Evolutionary conservation across 805 yeast genomes (phyloP).

Genomic region (Wickerhamiella bombiphila): DNA sequence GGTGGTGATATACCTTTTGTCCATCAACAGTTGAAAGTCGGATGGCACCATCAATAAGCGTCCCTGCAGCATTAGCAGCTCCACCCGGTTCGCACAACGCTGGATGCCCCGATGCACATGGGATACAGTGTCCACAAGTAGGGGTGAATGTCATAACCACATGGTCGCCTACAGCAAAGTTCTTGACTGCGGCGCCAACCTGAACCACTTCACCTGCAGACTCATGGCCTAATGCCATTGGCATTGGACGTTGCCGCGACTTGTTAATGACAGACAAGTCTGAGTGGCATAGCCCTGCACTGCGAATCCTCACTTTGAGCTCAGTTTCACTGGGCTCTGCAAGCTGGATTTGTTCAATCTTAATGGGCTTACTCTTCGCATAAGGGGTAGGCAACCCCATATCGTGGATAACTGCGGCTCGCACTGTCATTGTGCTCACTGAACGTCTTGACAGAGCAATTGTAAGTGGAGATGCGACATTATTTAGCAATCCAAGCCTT

Average conservation of each 20-base stretch:
- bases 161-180: constrained; percentile 81
- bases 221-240: constrained; percentile 88
- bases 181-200: constrained; percentile 85
- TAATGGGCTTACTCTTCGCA: constrained; percentile 34
- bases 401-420: constrained; percentile 11
- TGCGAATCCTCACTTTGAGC: constrained; percentile 72
- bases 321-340: constrained; percentile 91
- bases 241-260: constrained; percentile 89
- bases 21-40: constrained; percentile 62
- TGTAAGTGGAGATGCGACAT: no score
- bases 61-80: constrained; percentile 94
- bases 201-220: constrained; percentile 96
- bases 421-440: constrained; percentile 3
- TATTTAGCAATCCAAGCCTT: no score
- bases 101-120: constrained; percentile 89
- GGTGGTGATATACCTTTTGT: constrained; percentile 70
- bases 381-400: constrained; percentile 14
- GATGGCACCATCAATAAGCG: constrained; percentile 94
- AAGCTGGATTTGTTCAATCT: constrained; percentile 77
- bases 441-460: no score
- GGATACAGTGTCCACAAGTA: constrained; percentile 87
- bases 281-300: constrained; percentile 96
- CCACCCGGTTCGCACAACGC: constrained; percentile 90
- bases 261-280: constrained; percentile 95
- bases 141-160: constrained; percentile 93